Base-by-base conservation (phyloP, 139 green algal species). In the Spirogloea muscicola region DNA sequence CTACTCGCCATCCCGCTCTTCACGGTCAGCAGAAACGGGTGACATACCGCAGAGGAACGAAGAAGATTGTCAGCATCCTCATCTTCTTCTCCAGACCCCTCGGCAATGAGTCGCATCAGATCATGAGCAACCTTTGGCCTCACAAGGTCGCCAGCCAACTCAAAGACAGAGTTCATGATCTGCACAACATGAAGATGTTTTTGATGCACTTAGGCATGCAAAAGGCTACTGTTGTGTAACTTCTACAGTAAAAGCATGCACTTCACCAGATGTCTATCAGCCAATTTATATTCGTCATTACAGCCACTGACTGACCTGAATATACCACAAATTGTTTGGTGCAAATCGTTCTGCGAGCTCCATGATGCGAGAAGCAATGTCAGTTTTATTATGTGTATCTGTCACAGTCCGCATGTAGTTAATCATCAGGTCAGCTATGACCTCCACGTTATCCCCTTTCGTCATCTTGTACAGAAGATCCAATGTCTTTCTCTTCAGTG, bases 401-500 rank as follows among this genome's bases (percentile, higher is more conserved):
- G 33, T 42, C 49, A 73, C 58, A 43, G 60, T 83, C 5, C 52
- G 58, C 81, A 97, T 74, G 83, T 92, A 98, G 1, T 72, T 72
- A 49, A 98, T 87, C 91, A 98, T 94, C 72, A 90, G 89, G 68
- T 95, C 88, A 21, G 93, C 89, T 37, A 98, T 91, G 0, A 96
- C 90, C 87, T 95, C 87, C 39, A 97, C 90, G 76, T 98, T 98
- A 76, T 84, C 87, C 43, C 90, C 77, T 72, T 88, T 91, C 10
- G 94, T 96, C 93, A 99, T 98, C 67, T 89, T 92, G 60, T 89
- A 93, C 58, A 99, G 86, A 73, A 99, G 89, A 68, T 97, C 85
- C 79, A 99, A 86, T 2, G 94, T 98, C 74, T 96, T 96, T 51
- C 91, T 83, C 84, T 93, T 92, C 0, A 99, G 84, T 2, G 92